Conservation (phyloP, 768 basidiomycete species). For the Leccinum boreale region DNA sequence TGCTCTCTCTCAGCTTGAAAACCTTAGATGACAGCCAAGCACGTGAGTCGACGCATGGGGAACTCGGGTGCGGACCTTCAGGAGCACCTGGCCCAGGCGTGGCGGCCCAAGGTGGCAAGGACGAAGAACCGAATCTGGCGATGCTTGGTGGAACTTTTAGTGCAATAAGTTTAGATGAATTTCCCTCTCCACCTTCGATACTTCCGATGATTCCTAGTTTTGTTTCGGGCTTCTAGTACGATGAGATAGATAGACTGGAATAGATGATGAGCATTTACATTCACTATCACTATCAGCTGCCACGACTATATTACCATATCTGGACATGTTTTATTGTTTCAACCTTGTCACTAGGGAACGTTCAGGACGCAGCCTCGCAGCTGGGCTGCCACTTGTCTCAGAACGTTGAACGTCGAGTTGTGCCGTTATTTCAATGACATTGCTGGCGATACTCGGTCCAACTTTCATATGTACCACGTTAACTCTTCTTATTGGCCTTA, state of each 20-base stretch:
- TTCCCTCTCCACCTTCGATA: constrained; percentile 42
- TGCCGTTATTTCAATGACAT: neutral
- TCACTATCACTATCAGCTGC: neutral
- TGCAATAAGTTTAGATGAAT: constrained; percentile 43
- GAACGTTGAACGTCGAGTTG: neutral
- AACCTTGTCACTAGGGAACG: neutral
- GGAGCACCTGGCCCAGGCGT: neutral
- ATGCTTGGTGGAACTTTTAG: constrained; percentile 37
- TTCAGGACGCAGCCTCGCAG: neutral
- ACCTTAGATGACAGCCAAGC: constrained; percentile 1
- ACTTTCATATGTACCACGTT: constrained; percentile 8
- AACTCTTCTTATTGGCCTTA: constrained; percentile 15
- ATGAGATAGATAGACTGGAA: neutral
- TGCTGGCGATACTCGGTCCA: neutral
- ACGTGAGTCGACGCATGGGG: constrained; percentile 1
- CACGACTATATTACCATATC: neutral
- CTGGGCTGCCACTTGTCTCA: neutral
- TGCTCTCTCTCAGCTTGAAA: constrained; percentile 34
- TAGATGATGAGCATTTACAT: too few relatives aligned
- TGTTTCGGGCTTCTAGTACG: constrained; percentile 23
- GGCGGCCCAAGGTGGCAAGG: constrained; percentile 10
- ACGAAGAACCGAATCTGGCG: constrained; percentile 14
- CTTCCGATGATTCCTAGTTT: constrained; percentile 31
- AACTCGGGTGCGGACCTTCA: constrained; percentile 1
- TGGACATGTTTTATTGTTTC: constrained; percentile 3